Percentiles rank a stretch among this genome's conserved stretches.
phyloP scores from a whole-genome alignment of 2,329 filamentous ascomycete genomes.

The Pseudocercospora crystallina region DNA sequence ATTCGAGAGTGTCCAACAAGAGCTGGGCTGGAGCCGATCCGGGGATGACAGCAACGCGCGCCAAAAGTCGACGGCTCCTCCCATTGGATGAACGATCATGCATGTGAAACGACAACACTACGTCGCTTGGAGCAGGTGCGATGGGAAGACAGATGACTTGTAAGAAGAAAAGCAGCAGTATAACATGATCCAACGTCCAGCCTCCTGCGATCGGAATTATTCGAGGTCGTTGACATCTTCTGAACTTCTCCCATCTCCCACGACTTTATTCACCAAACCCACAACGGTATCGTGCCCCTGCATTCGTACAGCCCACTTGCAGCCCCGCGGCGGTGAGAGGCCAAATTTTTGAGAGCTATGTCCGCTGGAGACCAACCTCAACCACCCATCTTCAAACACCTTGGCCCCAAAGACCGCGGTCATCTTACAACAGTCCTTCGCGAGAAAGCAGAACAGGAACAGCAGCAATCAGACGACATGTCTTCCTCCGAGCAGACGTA shows the following conservation, averaged over 20 bases:
- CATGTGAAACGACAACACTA: neutral
- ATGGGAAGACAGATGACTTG: neutral
- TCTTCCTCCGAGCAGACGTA: constrained; percentile 81
- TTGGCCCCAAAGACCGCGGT: constrained; percentile 50
- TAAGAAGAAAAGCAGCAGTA: too few species aligned
- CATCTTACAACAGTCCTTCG: constrained; percentile 40
- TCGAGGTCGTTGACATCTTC: too few species aligned
- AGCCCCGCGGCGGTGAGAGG: constrained; percentile 5
- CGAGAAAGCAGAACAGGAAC: constrained; percentile 28
- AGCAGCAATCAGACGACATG: constrained; percentile 40
- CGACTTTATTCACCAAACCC: too few species aligned
- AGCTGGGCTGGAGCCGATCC: too few species aligned
- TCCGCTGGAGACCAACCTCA: constrained; percentile 18
- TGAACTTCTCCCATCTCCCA: too few species aligned
- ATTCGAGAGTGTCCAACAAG: too few species aligned
- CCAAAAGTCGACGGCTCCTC: too few species aligned
- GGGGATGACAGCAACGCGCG: too few species aligned
- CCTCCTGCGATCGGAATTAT: too few species aligned
- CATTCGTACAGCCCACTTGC: constrained; percentile 1
- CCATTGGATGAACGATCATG: neutral
- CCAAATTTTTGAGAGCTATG: constrained; percentile 9
- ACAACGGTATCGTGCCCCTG: neutral
- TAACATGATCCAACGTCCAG: too few species aligned
- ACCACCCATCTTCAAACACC: constrained; percentile 48
- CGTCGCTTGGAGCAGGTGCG: neutral